Percentiles rank a stretch among this genome's conserved stretches.
phyloP scores from a whole-genome alignment of 192 early-diverging fungal species.

The Podochytrium sp. region DNA sequence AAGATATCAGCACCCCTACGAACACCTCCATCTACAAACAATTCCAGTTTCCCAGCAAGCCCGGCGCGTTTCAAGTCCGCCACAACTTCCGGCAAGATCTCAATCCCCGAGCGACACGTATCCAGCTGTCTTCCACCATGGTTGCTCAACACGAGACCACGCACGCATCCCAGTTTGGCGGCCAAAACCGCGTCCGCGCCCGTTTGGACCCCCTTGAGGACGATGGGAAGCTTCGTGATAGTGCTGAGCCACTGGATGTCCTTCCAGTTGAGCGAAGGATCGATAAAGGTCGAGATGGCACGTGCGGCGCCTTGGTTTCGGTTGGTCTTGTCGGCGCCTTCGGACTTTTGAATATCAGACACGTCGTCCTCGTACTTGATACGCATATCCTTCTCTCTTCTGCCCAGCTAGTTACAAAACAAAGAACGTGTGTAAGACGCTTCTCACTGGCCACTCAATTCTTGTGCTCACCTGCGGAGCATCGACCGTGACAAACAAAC shows the following conservation, averaged over 20 bases:
- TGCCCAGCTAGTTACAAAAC: slow-evolving; percentile 47
- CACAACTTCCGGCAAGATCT: slow-evolving; percentile 88
- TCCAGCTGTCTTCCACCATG: slow-evolving; percentile 98
- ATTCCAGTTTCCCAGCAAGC: slow-evolving; percentile 54
- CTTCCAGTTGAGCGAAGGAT: slow-evolving; percentile 83
- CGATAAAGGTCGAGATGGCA: slow-evolving; percentile 80
- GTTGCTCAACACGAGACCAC: slow-evolving; percentile 90
- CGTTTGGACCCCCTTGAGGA: slow-evolving; percentile 91
- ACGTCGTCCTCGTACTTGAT: slow-evolving; percentile 63
- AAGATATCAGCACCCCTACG: slow-evolving; percentile 91
- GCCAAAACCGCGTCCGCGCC: slow-evolving; percentile 90
- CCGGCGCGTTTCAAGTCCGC: slow-evolving; percentile 60
- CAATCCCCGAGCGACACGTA: slow-evolving; percentile 75
- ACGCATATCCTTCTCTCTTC: slow-evolving; percentile 83
- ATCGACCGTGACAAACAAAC: slow-evolving; percentile 82
- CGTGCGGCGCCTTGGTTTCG: slow-evolving; percentile 65
- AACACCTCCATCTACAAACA: slow-evolving; percentile 94
- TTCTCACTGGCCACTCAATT: slow-evolving; percentile 30
- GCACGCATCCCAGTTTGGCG: slow-evolving; percentile 56
- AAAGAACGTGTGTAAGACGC: background rate
- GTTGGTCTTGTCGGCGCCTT: slow-evolving; percentile 29
- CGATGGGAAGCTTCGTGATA: slow-evolving; percentile 83
- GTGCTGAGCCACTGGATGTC: slow-evolving; percentile 87
- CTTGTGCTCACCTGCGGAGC: slow-evolving; percentile 52
- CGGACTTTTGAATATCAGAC: slow-evolving; percentile 43